Evolutionary conservation across 352 stramenopile species (phyloP), one percentile per base, ranked within the genome.

Genomic region (Globisporangium abappressorium): DNA sequence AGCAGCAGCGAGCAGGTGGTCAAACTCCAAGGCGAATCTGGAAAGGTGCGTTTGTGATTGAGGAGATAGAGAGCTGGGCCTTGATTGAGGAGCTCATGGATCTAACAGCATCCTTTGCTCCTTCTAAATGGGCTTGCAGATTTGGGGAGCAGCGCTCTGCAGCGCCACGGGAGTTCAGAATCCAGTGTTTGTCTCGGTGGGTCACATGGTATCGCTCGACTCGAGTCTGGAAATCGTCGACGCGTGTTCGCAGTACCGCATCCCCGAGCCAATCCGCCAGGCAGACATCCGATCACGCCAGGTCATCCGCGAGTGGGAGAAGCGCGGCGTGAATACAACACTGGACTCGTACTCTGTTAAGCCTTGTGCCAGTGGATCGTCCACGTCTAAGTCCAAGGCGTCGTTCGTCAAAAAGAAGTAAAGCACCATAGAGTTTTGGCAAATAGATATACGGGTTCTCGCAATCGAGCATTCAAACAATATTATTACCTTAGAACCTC

Each of bases 211-310:
- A 9, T 93, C 81, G 7, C 76, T 97, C 2, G 70, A 79, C 38
- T 83, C 84, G 46, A 84, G 83, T 28, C 61, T 97, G 20, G 71
- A 54, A 8, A 81, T 97, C 28, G 76, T 79, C 14, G 46, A 77
- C 34, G 76, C 74, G 6, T 95, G 86, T 58, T 90, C 80, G 8
- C 54, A 73, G 59, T 94, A 84, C 55, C 87, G 90, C 43, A 72
- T 96, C 8, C 90, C 90, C 0, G 90, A 97, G 70, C 90, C 90
- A 20, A 95, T 95, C 68, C 85, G 90, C 0, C 88, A 95, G 55
- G 90, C 90, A 0, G 90, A 97, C 54, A 64, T 95, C n/a, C 81
- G 86, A 3, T 95, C 88, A 34, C 84, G 90, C 34, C 74, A 81
- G 49, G 82, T 91, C 34, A 85, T 95, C 70, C 75, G 84, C 12